Conservation (phyloP, 1,139 yeast genomes). For the Kodamaea sp. region DNA sequence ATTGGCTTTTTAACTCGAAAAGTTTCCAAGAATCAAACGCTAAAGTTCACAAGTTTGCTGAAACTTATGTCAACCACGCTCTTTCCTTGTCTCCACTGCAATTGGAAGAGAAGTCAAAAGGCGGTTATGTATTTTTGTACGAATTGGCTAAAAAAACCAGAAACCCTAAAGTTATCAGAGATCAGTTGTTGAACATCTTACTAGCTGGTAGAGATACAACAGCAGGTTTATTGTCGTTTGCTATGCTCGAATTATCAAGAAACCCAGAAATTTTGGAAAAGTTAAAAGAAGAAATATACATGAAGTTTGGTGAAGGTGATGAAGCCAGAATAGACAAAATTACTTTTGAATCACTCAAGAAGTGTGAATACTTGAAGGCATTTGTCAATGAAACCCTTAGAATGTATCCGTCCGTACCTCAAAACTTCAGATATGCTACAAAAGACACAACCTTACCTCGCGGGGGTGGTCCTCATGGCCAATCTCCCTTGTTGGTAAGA, state of each 20-base stretch:
- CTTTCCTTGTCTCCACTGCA: conserved; percentile 29
- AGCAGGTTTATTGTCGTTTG: conserved; percentile 42
- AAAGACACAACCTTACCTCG: conserved; percentile 47
- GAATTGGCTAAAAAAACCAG: conserved; percentile 45
- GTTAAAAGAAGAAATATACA: conserved; percentile 31
- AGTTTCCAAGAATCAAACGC: conserved; percentile 26
- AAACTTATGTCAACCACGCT: conserved; percentile 27
- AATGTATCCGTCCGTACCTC: conserved; percentile 55
- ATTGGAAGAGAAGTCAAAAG: conserved; percentile 33
- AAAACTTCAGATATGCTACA: conserved; percentile 45
- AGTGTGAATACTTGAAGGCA: conserved; percentile 44
- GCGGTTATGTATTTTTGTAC: conserved; percentile 41
- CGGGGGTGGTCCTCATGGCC: conserved; percentile 49
- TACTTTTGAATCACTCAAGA: conserved; percentile 49
- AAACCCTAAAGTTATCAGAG: conserved; percentile 39
- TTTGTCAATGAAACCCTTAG: conserved; percentile 51
- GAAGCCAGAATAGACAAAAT: conserved; percentile 27
- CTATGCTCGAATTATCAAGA: conserved; percentile 41
- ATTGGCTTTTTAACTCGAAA: conserved; percentile 25
- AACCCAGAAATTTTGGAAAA: conserved; percentile 34
- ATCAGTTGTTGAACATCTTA: conserved; percentile 43
- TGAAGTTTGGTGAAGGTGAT: conserved; percentile 35
- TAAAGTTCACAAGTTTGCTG: conserved; percentile 27
- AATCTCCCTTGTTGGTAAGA: conserved; percentile 39
- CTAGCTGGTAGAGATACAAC: conserved; percentile 49